Percentiles rank a stretch among this genome's conserved stretches.
Evolutionary conservation across 305 asterid genomes (phyloP).

Genomic region (Solanum chacoense): DNA sequence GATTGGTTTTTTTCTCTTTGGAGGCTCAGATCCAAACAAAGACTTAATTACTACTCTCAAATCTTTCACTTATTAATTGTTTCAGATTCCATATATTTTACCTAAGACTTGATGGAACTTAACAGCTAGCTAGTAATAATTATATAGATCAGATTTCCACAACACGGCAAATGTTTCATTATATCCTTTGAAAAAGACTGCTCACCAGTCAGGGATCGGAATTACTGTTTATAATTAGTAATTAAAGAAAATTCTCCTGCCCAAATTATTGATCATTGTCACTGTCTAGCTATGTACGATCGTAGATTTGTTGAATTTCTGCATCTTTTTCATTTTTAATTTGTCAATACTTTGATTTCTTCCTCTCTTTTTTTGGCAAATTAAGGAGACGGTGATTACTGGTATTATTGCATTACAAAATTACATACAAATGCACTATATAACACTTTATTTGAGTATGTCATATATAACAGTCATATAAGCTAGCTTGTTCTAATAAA

Average conservation of each 20-base stretch:
- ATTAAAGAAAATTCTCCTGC: neutral
- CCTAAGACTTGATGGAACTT: neutral
- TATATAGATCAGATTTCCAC: neutral
- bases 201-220: neutral
- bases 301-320: neutral
- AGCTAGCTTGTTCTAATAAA: neutral
- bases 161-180: neutral
- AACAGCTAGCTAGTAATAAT: neutral
- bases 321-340: neutral
- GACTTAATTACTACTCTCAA: neutral
- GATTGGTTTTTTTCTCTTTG: neutral
- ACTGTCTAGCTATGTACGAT: neutral
- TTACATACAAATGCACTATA: neutral
- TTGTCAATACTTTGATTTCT: neutral
- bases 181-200: neutral
- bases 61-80: neutral
- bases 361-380: neutral
- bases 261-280: neutral
- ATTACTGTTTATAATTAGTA: neutral
- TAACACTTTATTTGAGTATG: neutral
- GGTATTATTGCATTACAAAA: neutral
- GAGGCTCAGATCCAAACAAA: neutral
- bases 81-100: neutral
- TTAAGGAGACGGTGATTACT: neutral
- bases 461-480: neutral